Conservation (phyloP, 2,329 filamentous ascomycete species). For the Allantophomopsis cytisporea region DNA sequence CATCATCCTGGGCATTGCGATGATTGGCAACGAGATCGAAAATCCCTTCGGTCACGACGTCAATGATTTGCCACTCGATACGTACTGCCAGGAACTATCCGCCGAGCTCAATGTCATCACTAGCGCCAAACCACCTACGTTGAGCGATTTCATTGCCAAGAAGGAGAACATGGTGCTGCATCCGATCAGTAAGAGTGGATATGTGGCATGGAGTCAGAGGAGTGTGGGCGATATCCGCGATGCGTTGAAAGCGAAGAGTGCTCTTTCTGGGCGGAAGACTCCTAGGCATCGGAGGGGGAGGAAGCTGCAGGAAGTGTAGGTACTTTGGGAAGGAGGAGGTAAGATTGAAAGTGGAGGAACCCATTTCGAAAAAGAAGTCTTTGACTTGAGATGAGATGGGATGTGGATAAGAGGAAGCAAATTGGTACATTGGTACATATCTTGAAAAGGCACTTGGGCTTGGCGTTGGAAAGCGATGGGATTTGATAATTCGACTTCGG, state of each 20-base stretch:
- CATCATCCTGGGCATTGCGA: conserved; percentile 67
- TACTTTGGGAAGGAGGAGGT: no score
- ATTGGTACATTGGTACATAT: no score
- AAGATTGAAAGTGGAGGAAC: no score
- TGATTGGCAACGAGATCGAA: conserved; percentile 71
- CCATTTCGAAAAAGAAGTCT: no score
- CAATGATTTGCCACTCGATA: conserved; percentile 67
- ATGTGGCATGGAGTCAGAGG: conserved; percentile 27
- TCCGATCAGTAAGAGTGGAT: conserved; percentile 24
- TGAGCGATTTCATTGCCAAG: conserved; percentile 8
- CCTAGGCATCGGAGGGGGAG: no score
- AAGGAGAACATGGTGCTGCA: conserved; percentile 19
- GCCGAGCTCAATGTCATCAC: conserved; percentile 59
- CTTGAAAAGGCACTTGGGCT: no score
- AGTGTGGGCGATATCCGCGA: conserved; percentile 27
- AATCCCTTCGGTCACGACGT: conserved; percentile 77
- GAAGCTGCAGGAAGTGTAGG: no score
- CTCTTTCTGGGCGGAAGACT: conserved; percentile 2
- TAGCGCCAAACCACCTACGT: conserved; percentile 7
- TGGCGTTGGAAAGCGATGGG: no score
- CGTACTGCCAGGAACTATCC: conserved; percentile 63
- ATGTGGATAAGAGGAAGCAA: no score
- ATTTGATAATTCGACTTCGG: no score
- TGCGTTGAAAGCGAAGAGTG: conserved; percentile 15
- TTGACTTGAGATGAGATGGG: no score